Evolutionary conservation across 768 basidiomycete genomes (phyloP).

Genomic region (Clavaria fumosa): DNA sequence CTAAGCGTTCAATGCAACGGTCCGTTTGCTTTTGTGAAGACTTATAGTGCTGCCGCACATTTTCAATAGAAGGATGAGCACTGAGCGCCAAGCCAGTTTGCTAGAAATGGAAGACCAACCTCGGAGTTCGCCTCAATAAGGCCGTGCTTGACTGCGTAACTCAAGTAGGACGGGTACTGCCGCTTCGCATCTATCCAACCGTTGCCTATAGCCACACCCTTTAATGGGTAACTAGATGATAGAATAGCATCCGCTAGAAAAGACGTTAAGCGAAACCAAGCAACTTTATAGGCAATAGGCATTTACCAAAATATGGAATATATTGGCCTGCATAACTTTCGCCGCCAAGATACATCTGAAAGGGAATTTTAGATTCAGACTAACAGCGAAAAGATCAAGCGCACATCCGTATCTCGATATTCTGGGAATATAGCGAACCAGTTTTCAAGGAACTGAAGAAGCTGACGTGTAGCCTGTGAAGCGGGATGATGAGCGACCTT

Average conservation of each 20-base stretch:
- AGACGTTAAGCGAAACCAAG: conserved; percentile 4
- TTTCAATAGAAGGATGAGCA: too few relatives aligned
- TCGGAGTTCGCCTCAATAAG: conserved; percentile 58
- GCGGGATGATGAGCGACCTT: conserved; percentile 6
- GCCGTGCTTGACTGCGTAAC: conserved; percentile 69
- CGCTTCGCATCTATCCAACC: conserved; percentile 88
- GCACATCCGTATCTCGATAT: conserved; percentile 62
- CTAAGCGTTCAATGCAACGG: conserved; percentile 36
- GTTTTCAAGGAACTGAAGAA: conserved; percentile 72
- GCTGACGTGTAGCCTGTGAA: conserved; percentile 53
- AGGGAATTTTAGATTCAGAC: too few relatives aligned
- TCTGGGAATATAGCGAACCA: conserved; percentile 91
- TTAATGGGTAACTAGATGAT: conserved; percentile 44
- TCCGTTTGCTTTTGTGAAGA: conserved; percentile 40
- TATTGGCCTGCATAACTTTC: conserved; percentile 97
- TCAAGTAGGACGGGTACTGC: conserved; percentile 84
- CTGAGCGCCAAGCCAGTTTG: too few relatives aligned
- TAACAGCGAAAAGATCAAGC: conserved; percentile 14
- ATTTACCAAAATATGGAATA: conserved; percentile 84
- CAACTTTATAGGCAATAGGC: background rate
- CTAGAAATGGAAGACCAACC: too few relatives aligned
- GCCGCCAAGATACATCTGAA: conserved; percentile 85
- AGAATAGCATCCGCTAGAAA: conserved; percentile 62
- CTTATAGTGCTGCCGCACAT: conserved; percentile 63
- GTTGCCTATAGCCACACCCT: conserved; percentile 86